phyloP scores from a whole-genome alignment of 2,329 filamentous ascomycete genomes.

The Claviceps quebecensis region DNA sequence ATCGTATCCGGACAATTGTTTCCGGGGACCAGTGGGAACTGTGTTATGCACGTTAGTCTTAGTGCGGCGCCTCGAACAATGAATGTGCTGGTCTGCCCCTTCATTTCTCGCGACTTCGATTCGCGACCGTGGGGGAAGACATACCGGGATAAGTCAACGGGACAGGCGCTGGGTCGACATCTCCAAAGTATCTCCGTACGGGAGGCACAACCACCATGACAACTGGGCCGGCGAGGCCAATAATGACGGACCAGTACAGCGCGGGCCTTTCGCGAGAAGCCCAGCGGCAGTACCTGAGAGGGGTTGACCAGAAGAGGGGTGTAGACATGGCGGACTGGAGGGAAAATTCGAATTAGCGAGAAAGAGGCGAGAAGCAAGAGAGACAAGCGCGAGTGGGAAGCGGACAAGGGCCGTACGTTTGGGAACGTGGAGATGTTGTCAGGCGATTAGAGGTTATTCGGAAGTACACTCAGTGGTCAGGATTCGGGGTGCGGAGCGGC shows the following conservation, averaged over 20 bases:
- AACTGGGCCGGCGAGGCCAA: constrained; percentile 61
- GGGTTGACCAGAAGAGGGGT: constrained; percentile 71
- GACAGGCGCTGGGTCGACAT: constrained; percentile 55
- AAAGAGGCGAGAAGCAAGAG: not conserved
- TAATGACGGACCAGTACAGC: constrained; percentile 72
- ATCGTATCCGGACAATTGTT: constrained; percentile 46
- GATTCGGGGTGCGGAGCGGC: not conserved
- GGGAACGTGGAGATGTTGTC: no score
- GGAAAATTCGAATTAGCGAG: no score
- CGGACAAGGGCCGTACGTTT: not conserved
- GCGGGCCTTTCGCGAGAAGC: constrained; percentile 77
- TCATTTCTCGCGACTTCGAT: not conserved
- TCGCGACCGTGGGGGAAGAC: constrained; percentile 17
- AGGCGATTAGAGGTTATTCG: not conserved
- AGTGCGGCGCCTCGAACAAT: not conserved
- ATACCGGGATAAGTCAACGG: constrained; percentile 88
- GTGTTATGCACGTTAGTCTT: not conserved
- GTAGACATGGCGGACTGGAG: constrained; percentile 39
- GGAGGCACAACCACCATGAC: constrained; percentile 59
- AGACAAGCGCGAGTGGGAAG: not conserved
- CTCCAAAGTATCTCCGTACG: constrained; percentile 57
- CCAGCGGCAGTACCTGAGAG: constrained; percentile 78
- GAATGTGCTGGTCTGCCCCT: not conserved
- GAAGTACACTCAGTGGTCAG: not conserved
- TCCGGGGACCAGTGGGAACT: constrained; percentile 47